A percentile compares a stretch with the other conserved stretches of the same genome.
These are phyloP conservation scores for Fusarium chaquense DNA, from an alignment of 2,329 filamentous ascomycete species.

Conservation along the genomic window DNA sequence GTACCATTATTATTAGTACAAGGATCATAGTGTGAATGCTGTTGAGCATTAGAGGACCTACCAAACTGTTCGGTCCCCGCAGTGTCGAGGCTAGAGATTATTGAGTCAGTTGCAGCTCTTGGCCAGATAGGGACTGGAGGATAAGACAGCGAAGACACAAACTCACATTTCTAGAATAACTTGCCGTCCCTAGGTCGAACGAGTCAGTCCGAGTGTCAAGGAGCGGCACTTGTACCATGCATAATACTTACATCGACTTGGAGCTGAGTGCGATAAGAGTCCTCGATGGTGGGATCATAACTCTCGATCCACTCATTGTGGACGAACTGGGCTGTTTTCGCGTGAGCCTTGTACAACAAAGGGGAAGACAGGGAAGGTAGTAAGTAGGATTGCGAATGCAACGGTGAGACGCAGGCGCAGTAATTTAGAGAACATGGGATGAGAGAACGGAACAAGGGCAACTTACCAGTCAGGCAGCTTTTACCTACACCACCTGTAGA, in stretches of 20 bases:
- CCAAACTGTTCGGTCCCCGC: conserved; percentile 94
- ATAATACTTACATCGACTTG: conserved; percentile 81
- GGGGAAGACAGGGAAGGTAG: conserved; percentile 30
- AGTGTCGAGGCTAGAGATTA: conserved; percentile 76
- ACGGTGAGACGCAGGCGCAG: conserved; percentile 29
- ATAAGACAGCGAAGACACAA: conserved; percentile 6
- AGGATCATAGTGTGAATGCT: conserved; percentile 22
- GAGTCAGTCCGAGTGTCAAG: conserved; percentile 49
- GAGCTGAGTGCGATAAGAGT: conserved; percentile 79
- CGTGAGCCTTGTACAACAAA: conserved; percentile 38
- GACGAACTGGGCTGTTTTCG: conserved; percentile 81
- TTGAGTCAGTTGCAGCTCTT: conserved; percentile 40
- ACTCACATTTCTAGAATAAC: conserved; percentile 89
- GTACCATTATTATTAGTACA: conserved; percentile 41
- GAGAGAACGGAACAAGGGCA: conserved; percentile 13
- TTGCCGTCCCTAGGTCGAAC: conserved; percentile 76
- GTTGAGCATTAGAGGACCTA: conserved; percentile 59
- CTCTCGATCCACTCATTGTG: conserved; percentile 95
- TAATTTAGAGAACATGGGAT: conserved; percentile 27
- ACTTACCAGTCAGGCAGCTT: conserved; percentile 87
- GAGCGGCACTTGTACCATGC: conserved; percentile 16
- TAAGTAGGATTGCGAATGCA: conserved; percentile 24
- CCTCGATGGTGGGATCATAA: conserved; percentile 83
- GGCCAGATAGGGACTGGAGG: conserved; percentile 31
- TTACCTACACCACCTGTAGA: conserved; percentile 85